Evolutionary conservation across 1,284 basidiomycete species (phyloP), one percentile per base, ranked within the genome.

Genomic region (Apiotrichum porosum): DNA sequence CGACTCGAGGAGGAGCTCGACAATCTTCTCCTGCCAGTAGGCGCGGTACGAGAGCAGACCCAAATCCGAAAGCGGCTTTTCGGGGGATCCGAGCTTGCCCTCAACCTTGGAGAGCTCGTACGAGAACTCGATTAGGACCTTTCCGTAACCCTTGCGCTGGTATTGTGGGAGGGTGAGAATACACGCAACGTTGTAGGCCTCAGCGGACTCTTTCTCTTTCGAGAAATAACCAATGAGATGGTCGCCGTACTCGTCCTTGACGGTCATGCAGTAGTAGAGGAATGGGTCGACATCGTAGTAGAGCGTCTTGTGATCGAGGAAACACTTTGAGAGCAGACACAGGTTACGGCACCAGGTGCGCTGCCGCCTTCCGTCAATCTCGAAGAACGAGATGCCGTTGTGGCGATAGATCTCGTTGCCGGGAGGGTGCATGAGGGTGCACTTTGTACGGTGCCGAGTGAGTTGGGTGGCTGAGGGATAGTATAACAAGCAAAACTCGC

Each of bases 221-320:
- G 92, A 97, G 72, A 99, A 99, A 76, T 97, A 99, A 33, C 94
- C 94, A 56, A 99, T 88, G 58, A 97, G 76, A 69, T 98, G 95
- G 67, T 88, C 91, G 17, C 95, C 95, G 19, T 80, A 77, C 24
- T 88, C 84, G 76, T 98, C 94, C 54, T 91, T 83, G 65, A 86
- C 83, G 46, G 85, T 89, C 92, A 98, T 94, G 71, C 94, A 86
- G 79, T 98, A 99, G 79, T 93, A 99, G 79, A 99, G 81, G 78
- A 99, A 99, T 4, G 95, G 95, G 52, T 97, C 97, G 61, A 98
- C 95, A 75, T 99, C 95, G 77, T 97, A 99, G 77, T 98, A 98
- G 59, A 99, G 79, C 23, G 95, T 98, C 79, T 99, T 99, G 76
- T 99, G 95, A 71, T 99, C 95, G 58, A 99, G 83, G 75, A 99